phyloP scores from a whole-genome alignment of 768 basidiomycete genomes.

The Mycena maculata region DNA sequence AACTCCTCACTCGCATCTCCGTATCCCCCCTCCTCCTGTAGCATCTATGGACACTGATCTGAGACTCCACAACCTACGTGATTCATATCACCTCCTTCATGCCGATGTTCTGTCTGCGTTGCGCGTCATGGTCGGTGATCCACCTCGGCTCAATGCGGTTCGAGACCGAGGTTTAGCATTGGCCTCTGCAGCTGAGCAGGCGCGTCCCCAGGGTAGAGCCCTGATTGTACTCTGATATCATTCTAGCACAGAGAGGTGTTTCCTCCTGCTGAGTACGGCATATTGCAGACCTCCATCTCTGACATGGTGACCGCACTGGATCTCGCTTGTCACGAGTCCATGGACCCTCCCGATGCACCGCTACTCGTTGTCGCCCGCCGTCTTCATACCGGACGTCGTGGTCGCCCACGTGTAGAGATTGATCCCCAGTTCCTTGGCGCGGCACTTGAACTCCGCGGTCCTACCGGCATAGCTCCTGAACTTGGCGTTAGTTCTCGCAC shows the following conservation, averaged over 20 bases:
- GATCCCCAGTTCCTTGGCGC: not conserved
- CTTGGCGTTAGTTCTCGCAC: conserved; percentile 19
- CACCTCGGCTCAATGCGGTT: conserved; percentile 1
- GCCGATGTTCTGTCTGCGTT: not conserved
- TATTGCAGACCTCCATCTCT: not conserved
- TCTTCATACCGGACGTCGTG: conserved; percentile 6
- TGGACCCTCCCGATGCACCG: not conserved
- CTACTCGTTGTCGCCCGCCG: not conserved
- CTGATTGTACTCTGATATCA: too few species aligned
- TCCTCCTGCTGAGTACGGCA: not conserved
- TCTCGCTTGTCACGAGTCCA: not conserved
- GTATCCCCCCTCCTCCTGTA: too few species aligned
- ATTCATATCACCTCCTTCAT: not conserved
- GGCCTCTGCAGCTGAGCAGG: conserved; percentile 8
- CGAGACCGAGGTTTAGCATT: conserved; percentile 3
- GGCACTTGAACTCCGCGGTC: not conserved
- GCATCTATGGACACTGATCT: not conserved
- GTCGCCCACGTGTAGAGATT: not conserved
- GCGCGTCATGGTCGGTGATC: not conserved
- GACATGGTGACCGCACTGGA: not conserved
- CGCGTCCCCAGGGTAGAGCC: not conserved
- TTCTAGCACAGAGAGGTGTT: not conserved
- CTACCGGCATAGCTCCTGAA: conserved; percentile 6
- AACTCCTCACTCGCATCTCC: not conserved
- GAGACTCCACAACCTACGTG: not conserved